A percentile compares a stretch with the other conserved stretches of the same genome.
Evolutionary conservation across 164 flowering plant genomes (phyloP).

Genomic region (Macadamia tetraphylla): DNA sequence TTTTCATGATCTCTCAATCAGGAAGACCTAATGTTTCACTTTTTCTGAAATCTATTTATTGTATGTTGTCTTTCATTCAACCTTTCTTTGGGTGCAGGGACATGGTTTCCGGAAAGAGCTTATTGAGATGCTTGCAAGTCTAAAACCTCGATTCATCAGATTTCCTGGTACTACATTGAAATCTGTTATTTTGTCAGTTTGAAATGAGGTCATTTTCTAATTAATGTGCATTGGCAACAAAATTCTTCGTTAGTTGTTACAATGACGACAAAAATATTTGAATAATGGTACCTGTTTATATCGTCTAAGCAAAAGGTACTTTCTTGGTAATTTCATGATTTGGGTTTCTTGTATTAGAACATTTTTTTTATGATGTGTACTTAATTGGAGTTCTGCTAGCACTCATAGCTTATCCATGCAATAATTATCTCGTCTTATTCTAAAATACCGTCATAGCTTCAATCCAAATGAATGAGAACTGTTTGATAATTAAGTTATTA

Average conservation of each 20-base stretch:
- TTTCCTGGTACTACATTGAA: constrained; percentile 66
- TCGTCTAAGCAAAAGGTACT: too few species aligned
- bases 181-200: not conserved
- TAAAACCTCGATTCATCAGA: constrained; percentile 79
- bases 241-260: not conserved
- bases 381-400: too few species aligned
- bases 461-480: constrained; percentile 1
- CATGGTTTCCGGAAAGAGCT: constrained; percentile 86
- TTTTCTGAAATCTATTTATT: not conserved
- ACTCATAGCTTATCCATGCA: too few species aligned
- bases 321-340: too few species aligned
- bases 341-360: too few species aligned
- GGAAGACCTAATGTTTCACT: not conserved
- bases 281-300: not conserved
- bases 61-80: not conserved
- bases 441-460: not conserved
- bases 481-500: constrained; percentile 1
- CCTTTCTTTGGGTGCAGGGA: constrained; percentile 38
- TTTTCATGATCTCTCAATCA: not conserved
- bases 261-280: not conserved
- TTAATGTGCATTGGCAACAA: not conserved
- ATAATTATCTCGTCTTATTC: not conserved
- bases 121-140: constrained; percentile 46
- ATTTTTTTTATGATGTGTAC: too few species aligned
- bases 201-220: not conserved